These are phyloP conservation scores for Plasmopara muralis DNA, from an alignment of 352 stramenopile species.

Conservation along the genomic window DNA sequence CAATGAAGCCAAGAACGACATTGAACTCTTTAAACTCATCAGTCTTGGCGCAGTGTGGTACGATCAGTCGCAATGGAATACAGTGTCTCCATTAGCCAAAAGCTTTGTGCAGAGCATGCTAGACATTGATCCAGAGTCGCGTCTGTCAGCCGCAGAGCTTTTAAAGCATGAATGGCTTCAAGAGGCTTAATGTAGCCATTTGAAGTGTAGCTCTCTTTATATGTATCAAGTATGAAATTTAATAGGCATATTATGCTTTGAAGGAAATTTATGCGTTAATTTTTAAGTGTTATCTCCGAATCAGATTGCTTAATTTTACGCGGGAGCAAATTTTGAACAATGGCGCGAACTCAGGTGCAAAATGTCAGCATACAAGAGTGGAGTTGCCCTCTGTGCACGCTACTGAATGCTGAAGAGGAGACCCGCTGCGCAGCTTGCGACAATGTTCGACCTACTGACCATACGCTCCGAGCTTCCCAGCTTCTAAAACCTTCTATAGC, in stretches of 20 bases:
- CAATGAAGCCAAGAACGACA: slow-evolving; percentile 39
- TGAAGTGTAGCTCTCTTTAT: slow-evolving; percentile 12
- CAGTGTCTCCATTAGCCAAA: slow-evolving; percentile 74
- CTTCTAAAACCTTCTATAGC: slow-evolving; percentile 1
- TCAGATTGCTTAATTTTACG: slow-evolving; percentile 8
- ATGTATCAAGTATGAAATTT: background rate
- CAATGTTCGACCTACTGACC: slow-evolving; percentile 22
- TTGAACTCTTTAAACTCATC: slow-evolving; percentile 76
- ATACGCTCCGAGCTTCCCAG: slow-evolving; percentile 5
- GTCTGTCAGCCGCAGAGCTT: slow-evolving; percentile 46
- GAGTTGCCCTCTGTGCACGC: slow-evolving; percentile 66
- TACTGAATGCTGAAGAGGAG: slow-evolving; percentile 46
- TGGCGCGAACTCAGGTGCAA: slow-evolving; percentile 23
- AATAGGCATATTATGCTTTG: no score
- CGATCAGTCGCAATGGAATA: slow-evolving; percentile 79
- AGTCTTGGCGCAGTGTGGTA: slow-evolving; percentile 89
- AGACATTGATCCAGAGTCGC: slow-evolving; percentile 72
- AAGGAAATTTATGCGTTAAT: no score
- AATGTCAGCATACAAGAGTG: slow-evolving; percentile 23
- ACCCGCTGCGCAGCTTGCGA: slow-evolving; percentile 48
- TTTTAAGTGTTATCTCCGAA: slow-evolving; percentile 3
- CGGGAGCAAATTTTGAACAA: slow-evolving; percentile 22
- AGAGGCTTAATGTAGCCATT: slow-evolving; percentile 22
- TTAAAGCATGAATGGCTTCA: slow-evolving; percentile 53
- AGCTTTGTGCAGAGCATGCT: slow-evolving; percentile 86